These are phyloP conservation scores for Hirsutella thompsonii DNA, from an alignment of 2,329 filamentous ascomycete genomes.

Conservation along the genomic window DNA sequence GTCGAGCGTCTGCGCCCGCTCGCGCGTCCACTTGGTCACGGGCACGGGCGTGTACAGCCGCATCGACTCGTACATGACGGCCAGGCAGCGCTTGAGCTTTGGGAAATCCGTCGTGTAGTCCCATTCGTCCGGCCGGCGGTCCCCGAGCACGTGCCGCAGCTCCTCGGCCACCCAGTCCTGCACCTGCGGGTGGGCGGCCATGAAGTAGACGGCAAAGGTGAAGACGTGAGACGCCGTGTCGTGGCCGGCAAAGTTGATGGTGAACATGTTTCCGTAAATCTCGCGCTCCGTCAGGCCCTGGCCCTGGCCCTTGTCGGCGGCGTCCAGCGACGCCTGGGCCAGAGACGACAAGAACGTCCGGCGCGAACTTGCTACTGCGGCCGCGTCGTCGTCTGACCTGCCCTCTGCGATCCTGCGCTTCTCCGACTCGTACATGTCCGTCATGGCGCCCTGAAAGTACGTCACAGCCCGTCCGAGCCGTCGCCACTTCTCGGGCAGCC, in stretches of 20 bases:
- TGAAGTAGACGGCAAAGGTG: conserved; percentile 25
- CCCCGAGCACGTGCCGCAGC: conserved; percentile 8
- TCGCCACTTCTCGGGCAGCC: not conserved
- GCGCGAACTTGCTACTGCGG: too few species aligned
- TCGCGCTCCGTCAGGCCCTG: conserved; percentile 23
- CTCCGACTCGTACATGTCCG: not conserved
- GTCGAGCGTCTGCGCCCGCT: conserved; percentile 2
- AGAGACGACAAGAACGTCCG: conserved; percentile 1
- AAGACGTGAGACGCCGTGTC: conserved; percentile 35
- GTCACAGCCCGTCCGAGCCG: not conserved
- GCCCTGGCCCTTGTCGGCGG: not conserved
- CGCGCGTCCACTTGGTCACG: conserved; percentile 11
- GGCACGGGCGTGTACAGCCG: conserved; percentile 24
- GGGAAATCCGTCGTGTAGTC: conserved; percentile 24
- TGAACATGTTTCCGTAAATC: conserved; percentile 34
- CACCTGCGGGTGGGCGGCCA: conserved; percentile 28
- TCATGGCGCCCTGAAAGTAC: not conserved
- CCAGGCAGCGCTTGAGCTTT: conserved; percentile 24
- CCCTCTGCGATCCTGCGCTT: not conserved
- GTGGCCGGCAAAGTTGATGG: conserved; percentile 36
- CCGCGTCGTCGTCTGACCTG: not conserved
- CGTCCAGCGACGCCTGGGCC: not conserved
- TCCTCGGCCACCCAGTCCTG: conserved; percentile 33
- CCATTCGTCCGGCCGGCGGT: conserved; percentile 11
- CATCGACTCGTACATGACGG: conserved; percentile 27